These are phyloP conservation scores for Globisporangium paroecandrum DNA, from an alignment of 352 stramenopile genomes.

Conservation along the genomic window DNA sequence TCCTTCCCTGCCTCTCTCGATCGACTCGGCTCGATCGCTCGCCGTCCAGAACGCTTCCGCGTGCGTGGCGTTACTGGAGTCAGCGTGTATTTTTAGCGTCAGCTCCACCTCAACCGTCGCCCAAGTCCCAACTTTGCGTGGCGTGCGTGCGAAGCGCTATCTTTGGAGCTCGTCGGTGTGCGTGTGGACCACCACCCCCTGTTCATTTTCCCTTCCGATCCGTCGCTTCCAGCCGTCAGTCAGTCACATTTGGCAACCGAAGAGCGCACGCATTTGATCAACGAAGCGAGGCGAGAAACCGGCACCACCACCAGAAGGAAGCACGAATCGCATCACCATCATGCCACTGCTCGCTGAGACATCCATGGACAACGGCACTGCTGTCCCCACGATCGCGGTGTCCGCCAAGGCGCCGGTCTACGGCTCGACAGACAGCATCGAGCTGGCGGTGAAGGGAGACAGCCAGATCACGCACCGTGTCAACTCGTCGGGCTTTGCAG, in stretches of 20 bases:
- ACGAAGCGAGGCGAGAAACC: neutral
- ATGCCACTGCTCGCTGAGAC: conserved; percentile 18
- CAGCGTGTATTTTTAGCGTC: neutral
- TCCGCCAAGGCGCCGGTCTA: conserved; percentile 9
- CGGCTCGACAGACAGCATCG: conserved; percentile 4
- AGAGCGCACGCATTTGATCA: neutral
- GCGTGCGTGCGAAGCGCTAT: neutral
- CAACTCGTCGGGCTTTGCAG: conserved; percentile 23
- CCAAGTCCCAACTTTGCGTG: neutral
- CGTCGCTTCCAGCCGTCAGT: neutral
- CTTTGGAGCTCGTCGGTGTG: neutral
- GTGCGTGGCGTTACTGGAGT: neutral
- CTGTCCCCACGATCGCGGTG: neutral
- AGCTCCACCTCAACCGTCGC: neutral
- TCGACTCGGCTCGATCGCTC: neutral
- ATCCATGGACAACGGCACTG: neutral
- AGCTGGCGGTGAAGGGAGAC: conserved; percentile 2
- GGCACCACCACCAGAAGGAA: neutral
- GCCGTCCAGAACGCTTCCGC: neutral
- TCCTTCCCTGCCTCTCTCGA: neutral
- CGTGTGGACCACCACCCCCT: neutral
- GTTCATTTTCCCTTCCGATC: neutral
- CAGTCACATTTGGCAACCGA: conserved; percentile 2
- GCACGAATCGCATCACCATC: neutral
- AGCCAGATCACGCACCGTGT: conserved; percentile 20